Base-by-base conservation (phyloP, 345 rosid species). In the Melaleuca quinquenervia region DNA sequence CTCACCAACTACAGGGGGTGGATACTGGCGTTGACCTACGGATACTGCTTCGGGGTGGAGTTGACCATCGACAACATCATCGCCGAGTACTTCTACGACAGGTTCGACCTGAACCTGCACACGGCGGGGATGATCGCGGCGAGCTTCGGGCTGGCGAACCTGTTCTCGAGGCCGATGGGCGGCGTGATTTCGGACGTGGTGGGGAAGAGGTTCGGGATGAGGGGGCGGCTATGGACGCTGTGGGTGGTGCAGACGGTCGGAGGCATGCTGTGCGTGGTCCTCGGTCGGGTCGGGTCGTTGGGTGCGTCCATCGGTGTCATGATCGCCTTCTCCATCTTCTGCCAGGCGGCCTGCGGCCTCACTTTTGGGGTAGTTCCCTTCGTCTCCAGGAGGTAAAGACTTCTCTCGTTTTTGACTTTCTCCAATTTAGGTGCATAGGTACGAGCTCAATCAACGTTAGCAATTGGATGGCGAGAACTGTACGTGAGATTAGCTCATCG, bases 281-380 rank as follows among this genome's bases (percentile, higher is more conserved):
- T 96, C 9, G 97, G 95, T 11, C 84, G 51, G 75, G 90, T 95
- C 1, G 84, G 75, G 9, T 94, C 98, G 0, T 86, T 96, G 83
- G 26, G 88, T 10, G 91, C 52, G 7, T 94, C 99, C 49, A 86
- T 96, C 7, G 83, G 82, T 1, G 95, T 94, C 6, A 94, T 96
- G 98, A 89, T 95, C 22, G 85, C 88, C 36, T 96, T 96, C 92
- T 95, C 98, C 12, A 85, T 96, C 13, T 93, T 95, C 83, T 93
- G 93, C 88, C 99, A 96, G 92, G 99, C 98, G 36, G 93, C 98
- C 1, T 96, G 97, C 49, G 98, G 98, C 3, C 93, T 94, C 82
- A 96, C 99, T 5, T 96, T 95, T 87, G 98, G 99, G 0, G 95
- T 96, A 4, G 98, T 94, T 87, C 99, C 99, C 49, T 95, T 96